Evolutionary conservation across 2,329 filamentous ascomycete species (phyloP), one percentile per base, ranked within the genome.

Genomic region (Talaromyces sp.): DNA sequence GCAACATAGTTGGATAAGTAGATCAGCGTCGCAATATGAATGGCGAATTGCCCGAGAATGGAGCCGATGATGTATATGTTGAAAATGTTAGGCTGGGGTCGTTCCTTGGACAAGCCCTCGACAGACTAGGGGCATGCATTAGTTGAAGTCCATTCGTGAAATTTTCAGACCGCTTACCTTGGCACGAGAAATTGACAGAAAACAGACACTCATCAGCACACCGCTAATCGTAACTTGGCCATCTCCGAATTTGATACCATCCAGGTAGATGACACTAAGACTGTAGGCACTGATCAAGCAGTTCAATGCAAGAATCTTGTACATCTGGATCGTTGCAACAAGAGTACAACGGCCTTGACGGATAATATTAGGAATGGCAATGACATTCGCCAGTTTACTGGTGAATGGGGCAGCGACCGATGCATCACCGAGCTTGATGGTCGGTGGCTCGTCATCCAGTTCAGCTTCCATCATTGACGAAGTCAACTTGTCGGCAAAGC

Each of bases 141-240:
- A 67, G 62, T n/a, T 26, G 21, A 13, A 2, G 21, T 57, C 13
- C n/a, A 4, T 55, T 31, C 26, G 26, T n/a, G n/a, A 19, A 46
- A n/a, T 17, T 38, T 6, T 41, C 26, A 52, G 31, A 49, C 35
- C 53, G 65, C 77, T 65, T 78, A 85, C 84, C 81, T 92, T 95
- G 43, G 95, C 95, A 62, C 95, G 89, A n/a, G 95, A 98, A 70
- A 99, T 97, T 63, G 93, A 97, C 70, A 99, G 80, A 84, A 99
- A 99, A 80, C 95, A 99, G 56, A 99, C 95, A 69, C 93, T 97
- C 95, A 99, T 98, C 75, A 99, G 88, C 90, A 99, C 98, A 68
- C 95, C 95, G 68, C 92, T 97, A 70, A 99, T 98, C 17, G 95
- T 99, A 67, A 98, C 95, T 78, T 99, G 95, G 4, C 93, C 92